These are phyloP conservation scores for Wickerhamomyces bisporus DNA, from an alignment of 805 yeast genomes.

Conservation along the genomic window DNA sequence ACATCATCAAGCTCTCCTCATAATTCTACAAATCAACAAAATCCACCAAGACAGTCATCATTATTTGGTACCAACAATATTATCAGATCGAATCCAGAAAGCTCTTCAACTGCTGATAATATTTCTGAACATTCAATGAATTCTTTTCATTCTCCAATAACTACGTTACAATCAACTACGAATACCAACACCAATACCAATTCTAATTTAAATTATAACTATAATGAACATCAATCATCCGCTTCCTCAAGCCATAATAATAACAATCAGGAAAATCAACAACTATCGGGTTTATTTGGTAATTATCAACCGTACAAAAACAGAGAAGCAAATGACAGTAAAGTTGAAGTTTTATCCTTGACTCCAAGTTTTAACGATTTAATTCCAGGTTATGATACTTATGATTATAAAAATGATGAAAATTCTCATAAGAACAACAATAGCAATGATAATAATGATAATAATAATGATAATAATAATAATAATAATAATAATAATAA, in stretches of 20 bases:
- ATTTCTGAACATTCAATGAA: neutral
- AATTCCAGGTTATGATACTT: conserved; percentile 17
- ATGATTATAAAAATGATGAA: conserved; percentile 2
- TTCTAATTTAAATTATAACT: neutral
- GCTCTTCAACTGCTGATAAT: neutral
- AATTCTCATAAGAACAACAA: neutral
- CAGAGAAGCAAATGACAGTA: conserved; percentile 3
- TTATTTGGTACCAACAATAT: neutral
- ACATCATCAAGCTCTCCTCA: neutral
- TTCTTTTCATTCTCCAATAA: neutral
- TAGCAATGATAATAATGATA: neutral
- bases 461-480: neutral
- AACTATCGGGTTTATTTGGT: conserved; percentile 4
- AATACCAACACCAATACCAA: no score
- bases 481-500: neutral
- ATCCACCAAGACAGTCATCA: neutral
- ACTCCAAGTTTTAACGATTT: conserved; percentile 37
- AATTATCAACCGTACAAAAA: conserved; percentile 3
- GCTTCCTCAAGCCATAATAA: neutral
- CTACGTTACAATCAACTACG: neutral
- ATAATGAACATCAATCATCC: neutral
- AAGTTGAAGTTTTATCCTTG: conserved; percentile 34
- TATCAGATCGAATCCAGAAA: neutral
- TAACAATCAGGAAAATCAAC: conserved; percentile 1
- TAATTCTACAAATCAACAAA: neutral